Evolutionary conservation across 371 early-diverging fungal species (phyloP), one percentile per base, ranked within the genome.

Genomic region (Mortierella sp.): DNA sequence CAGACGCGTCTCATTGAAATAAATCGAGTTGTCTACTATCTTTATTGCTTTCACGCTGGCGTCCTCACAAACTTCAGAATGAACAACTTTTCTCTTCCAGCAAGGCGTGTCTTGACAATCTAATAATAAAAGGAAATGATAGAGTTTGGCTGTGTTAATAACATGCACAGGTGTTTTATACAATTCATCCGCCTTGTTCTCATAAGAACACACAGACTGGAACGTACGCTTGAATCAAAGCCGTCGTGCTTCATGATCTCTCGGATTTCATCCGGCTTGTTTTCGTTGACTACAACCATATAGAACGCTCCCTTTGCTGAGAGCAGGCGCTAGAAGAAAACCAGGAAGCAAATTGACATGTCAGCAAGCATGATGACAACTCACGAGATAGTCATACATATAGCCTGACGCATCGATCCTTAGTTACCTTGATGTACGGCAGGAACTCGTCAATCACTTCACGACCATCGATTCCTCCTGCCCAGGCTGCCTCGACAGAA

Each of bases 401-500:
- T n/a, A n/a, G n/a, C n/a, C n/a, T n/a, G n/a, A 44, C 7, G 24
- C 26, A 10, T 10, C 43, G 41, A 58, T 26, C 6, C 29, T 39
- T 22, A 6, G 82, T 77, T 85, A 92, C 92, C 77, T 88, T 79
- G n/a, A 97, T 86, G 45, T 86, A 81, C 0, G 96, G 95, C 26
- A 99, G 79, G 63, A 97, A 85, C 65, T 84, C 78, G 87, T 98
- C 97, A 68, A 98, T 95, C 6, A 99, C 97, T 71, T 94, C 93
- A 44, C 99, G 88, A 14, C 99, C 99, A 73, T 94, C 91, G 19
- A 92, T 88, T 4, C 99, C 99, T 14, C 99, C 99, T 0, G 98
- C 98, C 97, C 97, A 98, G 0, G 96, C 88, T 1, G 96, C 95
- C 48, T 92, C 94, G 66, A 97, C 95, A 6, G 90, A 88, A n/a